phyloP scores from a whole-genome alignment of 257 asterid species.

The Cruciata laevipes region DNA sequence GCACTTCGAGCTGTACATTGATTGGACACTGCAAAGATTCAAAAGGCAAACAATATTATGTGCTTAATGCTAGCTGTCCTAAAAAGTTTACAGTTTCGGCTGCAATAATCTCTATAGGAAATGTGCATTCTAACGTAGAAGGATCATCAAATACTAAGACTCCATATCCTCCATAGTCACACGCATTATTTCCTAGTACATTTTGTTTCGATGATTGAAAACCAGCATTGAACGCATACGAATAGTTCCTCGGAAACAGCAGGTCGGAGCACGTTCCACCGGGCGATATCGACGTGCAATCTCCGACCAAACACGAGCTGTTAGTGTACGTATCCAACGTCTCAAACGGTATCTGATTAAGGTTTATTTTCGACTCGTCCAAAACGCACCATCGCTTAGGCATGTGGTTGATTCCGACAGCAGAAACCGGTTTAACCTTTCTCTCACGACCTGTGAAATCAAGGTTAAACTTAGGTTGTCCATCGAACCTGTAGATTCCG shows the following conservation, averaged over 20 bases:
- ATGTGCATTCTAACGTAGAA: conserved; percentile 28
- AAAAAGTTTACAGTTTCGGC: conserved; percentile 6
- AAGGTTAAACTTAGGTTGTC: conserved; percentile 49
- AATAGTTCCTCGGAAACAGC: neutral
- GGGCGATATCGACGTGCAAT: conserved; percentile 16
- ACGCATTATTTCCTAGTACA: conserved; percentile 11
- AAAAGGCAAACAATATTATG: neutral
- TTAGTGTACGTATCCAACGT: neutral
- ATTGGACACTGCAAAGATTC: neutral
- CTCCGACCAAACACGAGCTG: conserved; percentile 13
- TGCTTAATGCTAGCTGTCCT: neutral
- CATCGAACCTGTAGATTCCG: conserved; percentile 64
- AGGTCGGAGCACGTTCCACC: conserved; percentile 25
- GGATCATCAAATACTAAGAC: conserved; percentile 29
- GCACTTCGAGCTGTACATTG: neutral
- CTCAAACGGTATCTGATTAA: neutral
- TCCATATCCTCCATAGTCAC: conserved; percentile 45
- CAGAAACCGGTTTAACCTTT: conserved; percentile 30
- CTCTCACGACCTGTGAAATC: conserved; percentile 46
- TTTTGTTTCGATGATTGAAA: conserved; percentile 17
- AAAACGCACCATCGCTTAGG: conserved; percentile 53
- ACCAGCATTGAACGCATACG: conserved; percentile 27
- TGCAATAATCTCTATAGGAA: conserved; percentile 47
- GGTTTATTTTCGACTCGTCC: conserved; percentile 9
- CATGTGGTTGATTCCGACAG: conserved; percentile 41